A percentile compares a stretch with the other conserved stretches of the same genome.
These are phyloP conservation scores for Talaromyces nanjingensis DNA, from an alignment of 495 filamentous ascomycete genomes.

Conservation along the genomic window DNA sequence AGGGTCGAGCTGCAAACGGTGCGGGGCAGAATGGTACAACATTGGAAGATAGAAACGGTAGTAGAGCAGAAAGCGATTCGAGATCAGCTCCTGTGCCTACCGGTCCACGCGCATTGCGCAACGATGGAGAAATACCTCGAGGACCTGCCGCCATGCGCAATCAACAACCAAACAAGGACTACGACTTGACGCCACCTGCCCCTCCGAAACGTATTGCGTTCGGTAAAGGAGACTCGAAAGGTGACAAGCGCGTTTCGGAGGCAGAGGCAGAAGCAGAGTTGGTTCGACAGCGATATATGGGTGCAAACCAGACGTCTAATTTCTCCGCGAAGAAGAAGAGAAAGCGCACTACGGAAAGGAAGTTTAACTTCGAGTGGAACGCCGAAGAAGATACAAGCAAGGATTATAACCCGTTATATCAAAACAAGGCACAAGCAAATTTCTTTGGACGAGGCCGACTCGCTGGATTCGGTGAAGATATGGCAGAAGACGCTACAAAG, in stretches of 20 bases:
- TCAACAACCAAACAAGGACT: slow-evolving; percentile 31
- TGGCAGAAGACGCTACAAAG: slow-evolving; percentile 57
- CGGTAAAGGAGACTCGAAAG: slow-evolving; percentile 28
- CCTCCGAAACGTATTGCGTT: slow-evolving; percentile 38
- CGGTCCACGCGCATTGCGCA: slow-evolving; percentile 70
- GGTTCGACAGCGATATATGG: slow-evolving; percentile 85
- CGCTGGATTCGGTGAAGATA: slow-evolving; percentile 77
- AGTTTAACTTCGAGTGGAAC: slow-evolving; percentile 99
- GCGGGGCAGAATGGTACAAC: slow-evolving; percentile 18
- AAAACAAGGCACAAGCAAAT: slow-evolving; percentile 60
- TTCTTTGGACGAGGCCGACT: slow-evolving; percentile 78
- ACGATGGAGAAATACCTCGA: slow-evolving; percentile 43
- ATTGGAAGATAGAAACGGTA: background rate
- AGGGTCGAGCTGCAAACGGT: slow-evolving; percentile 22
- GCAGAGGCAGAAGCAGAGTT: slow-evolving; percentile 71
- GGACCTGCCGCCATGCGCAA: slow-evolving; percentile 47
- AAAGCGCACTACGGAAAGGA: slow-evolving; percentile 85
- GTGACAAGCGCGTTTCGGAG: slow-evolving; percentile 51
- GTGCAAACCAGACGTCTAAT: slow-evolving; percentile 76
- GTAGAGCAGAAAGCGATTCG: slow-evolving; percentile 19
- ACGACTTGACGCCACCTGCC: slow-evolving; percentile 49
- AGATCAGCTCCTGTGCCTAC: slow-evolving; percentile 53
- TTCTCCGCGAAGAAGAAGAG: slow-evolving; percentile 97
- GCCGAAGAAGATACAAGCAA: slow-evolving; percentile 88
- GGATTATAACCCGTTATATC: slow-evolving; percentile 86